Percentiles rank a stretch among this genome's conserved stretches.
Conservation (phyloP, 2,329 filamentous ascomycete species). For the Septoria linicola region DNA sequence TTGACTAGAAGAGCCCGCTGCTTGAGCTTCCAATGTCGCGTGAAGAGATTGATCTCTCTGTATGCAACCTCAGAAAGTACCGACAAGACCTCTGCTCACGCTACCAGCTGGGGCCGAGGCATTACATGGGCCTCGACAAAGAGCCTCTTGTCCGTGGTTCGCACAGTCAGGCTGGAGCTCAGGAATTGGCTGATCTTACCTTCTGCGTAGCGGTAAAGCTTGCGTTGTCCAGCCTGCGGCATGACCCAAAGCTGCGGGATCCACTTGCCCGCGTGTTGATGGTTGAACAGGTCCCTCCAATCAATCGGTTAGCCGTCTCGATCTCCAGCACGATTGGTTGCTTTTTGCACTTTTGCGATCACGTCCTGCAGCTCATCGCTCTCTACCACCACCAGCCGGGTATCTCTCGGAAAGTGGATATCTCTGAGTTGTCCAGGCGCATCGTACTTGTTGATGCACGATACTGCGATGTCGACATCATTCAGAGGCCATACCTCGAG, state of each 20-base stretch:
- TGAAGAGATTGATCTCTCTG: not conserved
- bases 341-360: not conserved
- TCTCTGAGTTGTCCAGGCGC: not conserved
- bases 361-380: slow-evolving; percentile 13
- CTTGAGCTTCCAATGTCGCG: not conserved
- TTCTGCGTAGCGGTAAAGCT: slow-evolving; percentile 9
- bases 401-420: slow-evolving; percentile 12
- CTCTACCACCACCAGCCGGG: slow-evolving; percentile 1
- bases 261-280: slow-evolving; percentile 4
- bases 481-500: slow-evolving; percentile 10
- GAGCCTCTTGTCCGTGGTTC: slow-evolving; percentile 13
- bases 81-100: not conserved
- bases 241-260: slow-evolving; percentile 16
- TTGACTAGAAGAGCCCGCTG: not conserved
- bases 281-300: slow-evolving; percentile 6
- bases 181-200: slow-evolving; percentile 14
- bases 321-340: slow-evolving; percentile 6
- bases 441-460: slow-evolving; percentile 11
- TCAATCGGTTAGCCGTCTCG: slow-evolving; percentile 6
- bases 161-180: not conserved
- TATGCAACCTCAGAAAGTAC: not conserved
- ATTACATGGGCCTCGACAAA: slow-evolving; percentile 22
- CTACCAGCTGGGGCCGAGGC: not conserved
- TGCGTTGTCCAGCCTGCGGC: slow-evolving; percentile 15
- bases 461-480: slow-evolving; percentile 16